phyloP scores from a whole-genome alignment of 2,329 filamentous ascomycete genomes.

The Alternaria sp. region DNA sequence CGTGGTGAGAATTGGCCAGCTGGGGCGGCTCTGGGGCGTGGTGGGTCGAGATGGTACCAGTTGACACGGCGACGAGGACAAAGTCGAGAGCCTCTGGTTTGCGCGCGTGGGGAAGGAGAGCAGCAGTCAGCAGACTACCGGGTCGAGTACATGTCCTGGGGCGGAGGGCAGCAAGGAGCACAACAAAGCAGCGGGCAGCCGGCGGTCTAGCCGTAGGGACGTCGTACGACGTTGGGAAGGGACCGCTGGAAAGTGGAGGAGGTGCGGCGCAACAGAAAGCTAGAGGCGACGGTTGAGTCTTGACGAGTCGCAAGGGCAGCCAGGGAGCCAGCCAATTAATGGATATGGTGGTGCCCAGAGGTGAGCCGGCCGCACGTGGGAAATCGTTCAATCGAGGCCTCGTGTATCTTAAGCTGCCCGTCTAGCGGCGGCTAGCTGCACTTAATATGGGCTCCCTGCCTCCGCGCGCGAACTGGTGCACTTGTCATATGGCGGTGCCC shows the following conservation, averaged over 20 bases:
- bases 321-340: constrained; percentile 38
- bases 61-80: constrained; percentile 22
- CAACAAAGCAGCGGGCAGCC: constrained; percentile 31
- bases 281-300: constrained; percentile 22
- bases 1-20: constrained; percentile 17
- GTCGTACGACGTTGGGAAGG: constrained; percentile 34
- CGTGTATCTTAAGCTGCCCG: constrained; percentile 44
- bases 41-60: constrained; percentile 29
- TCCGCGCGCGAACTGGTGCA: constrained; percentile 29
- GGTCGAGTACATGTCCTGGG: constrained; percentile 29
- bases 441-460: constrained; percentile 38
- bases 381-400: constrained; percentile 49
- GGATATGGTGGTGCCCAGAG: constrained; percentile 31
- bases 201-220: constrained; percentile 32
- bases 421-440: constrained; percentile 47
- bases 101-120: constrained; percentile 11
- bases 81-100: background rate
- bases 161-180: constrained; percentile 19
- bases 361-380: constrained; percentile 44
- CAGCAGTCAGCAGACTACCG: constrained; percentile 21
- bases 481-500: constrained; percentile 18
- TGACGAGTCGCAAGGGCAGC: constrained; percentile 19
- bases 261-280: constrained; percentile 23
- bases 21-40: constrained; percentile 15
- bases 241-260: constrained; percentile 27